Conservation (phyloP, 805 yeast species). For the Hyphopichia homilentoma region DNA sequence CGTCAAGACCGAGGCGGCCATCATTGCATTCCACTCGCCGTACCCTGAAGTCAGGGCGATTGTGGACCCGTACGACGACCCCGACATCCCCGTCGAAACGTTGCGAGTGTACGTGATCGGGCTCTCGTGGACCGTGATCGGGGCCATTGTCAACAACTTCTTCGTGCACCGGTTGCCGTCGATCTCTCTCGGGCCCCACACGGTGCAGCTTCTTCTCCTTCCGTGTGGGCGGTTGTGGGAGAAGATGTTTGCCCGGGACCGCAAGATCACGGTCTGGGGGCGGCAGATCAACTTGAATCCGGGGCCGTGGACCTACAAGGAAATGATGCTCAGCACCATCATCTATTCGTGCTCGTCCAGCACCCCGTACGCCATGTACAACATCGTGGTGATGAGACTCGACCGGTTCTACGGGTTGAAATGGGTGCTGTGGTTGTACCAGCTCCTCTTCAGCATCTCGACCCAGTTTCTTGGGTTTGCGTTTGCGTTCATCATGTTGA, state of each 20-base stretch:
- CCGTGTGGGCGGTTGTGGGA: constrained; percentile 43
- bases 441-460: constrained; percentile 47
- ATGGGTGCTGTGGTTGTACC: constrained; percentile 50
- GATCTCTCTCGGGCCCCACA: constrained; percentile 30
- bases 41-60: constrained; percentile 39
- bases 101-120: constrained; percentile 38
- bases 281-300: constrained; percentile 29
- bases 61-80: constrained; percentile 37
- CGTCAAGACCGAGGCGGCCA: constrained; percentile 32
- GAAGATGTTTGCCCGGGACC: constrained; percentile 20
- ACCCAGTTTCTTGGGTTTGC: constrained; percentile 66
- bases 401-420: constrained; percentile 39
- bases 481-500: constrained; percentile 61
- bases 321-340: constrained; percentile 43
- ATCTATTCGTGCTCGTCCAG: constrained; percentile 41
- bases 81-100: constrained; percentile 28
- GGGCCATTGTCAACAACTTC: constrained; percentile 37
- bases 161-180: constrained; percentile 41
- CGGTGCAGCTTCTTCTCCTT: constrained; percentile 36
- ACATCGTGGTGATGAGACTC: constrained; percentile 41
- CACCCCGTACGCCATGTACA: constrained; percentile 39
- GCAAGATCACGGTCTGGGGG: constrained; percentile 19
- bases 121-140: constrained; percentile 38
- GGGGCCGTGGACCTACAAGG: constrained; percentile 43
- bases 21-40: constrained; percentile 38